Evolutionary conservation across 495 filamentous ascomycete species (phyloP), one percentile per base, ranked within the genome.

Genomic region (Hypoxylon subgilvum): DNA sequence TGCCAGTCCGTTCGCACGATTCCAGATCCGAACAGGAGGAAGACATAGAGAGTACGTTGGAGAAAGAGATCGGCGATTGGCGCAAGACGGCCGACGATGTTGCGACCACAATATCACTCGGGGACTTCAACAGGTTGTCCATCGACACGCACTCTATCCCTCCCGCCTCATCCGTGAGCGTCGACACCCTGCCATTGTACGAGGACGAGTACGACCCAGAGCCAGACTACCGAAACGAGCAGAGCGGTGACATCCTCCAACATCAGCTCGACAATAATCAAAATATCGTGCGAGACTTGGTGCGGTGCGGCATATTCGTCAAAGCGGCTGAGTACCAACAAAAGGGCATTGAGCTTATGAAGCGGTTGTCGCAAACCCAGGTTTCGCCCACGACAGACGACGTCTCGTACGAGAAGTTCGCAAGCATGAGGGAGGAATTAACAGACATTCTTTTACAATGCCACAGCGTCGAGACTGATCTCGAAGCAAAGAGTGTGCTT

Each of bases 341-440:
- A 27, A 28, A 38, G 17, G 65, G 61, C 19, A 65, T 68, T 3
- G 25, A 52, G n/a, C 45, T 57, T n/a, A 61, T 62, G 39, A 30
- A 57, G 18, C 41, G 48, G 25, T 17, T 61, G 19, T 25, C 51
- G 7, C 35, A 50, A 17, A 13, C 12, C 23, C 50, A 46, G 19
- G 31, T 12, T 6, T 17, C 38, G 9, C 2, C 14, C 3, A 8
- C 2, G 2, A 4, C 44, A 39, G 22, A 42, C 6, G 35, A 39
- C 30, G 6, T 27, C 12, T 43, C 54, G 18, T 9, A 43, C 27
- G 47, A 38, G n/a, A 39, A 50, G 6, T 38, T 60, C 10, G 22
- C 41, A 4, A 30, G 58, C 30, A 69, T 69, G 66, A 55, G 43
- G 9, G 66, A 69, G 52, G 48, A 32, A 9, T 47, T 64, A 17